A percentile compares a stretch with the other conserved stretches of the same genome.
Conservation (phyloP, 805 yeast species). For the Wickerhamiella domercqiae region DNA sequence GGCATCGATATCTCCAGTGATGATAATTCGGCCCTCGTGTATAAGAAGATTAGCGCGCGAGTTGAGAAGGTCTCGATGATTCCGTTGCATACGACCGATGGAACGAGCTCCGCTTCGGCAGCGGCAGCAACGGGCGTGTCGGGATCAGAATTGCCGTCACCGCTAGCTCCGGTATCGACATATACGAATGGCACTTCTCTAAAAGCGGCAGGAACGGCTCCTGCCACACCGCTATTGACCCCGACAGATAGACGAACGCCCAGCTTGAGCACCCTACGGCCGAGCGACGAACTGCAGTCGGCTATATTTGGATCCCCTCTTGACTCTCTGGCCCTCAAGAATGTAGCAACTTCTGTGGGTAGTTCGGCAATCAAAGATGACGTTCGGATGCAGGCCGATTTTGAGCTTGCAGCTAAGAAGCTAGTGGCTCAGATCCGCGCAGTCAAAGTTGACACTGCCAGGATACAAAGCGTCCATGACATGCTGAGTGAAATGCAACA, state of each 20-base stretch:
- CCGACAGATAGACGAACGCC: not conserved
- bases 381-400: conserved; percentile 18
- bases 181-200: not conserved
- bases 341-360: conserved; percentile 22
- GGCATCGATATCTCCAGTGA: conserved; percentile 65
- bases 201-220: not conserved
- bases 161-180: too few relatives aligned
- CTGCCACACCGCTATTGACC: not conserved
- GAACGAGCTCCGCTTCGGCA: not conserved
- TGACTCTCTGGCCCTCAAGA: conserved; percentile 24
- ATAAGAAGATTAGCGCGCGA: conserved; percentile 71
- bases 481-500: conserved; percentile 20
- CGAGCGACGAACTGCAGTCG: conserved; percentile 1
- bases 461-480: conserved; percentile 19
- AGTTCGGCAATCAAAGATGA: conserved; percentile 24
- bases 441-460: conserved; percentile 23
- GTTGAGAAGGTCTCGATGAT: conserved; percentile 59
- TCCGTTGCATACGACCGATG: conserved; percentile 22
- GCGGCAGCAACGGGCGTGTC: not conserved
- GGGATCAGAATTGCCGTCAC: not conserved
- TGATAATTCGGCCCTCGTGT: conserved; percentile 40
- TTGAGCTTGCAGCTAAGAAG: conserved; percentile 24
- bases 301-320: conserved; percentile 24
- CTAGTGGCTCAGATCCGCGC: conserved; percentile 23
- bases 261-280: not conserved